phyloP scores from a whole-genome alignment of 306 rosid genomes.

The Gleditsia sinensis region DNA sequence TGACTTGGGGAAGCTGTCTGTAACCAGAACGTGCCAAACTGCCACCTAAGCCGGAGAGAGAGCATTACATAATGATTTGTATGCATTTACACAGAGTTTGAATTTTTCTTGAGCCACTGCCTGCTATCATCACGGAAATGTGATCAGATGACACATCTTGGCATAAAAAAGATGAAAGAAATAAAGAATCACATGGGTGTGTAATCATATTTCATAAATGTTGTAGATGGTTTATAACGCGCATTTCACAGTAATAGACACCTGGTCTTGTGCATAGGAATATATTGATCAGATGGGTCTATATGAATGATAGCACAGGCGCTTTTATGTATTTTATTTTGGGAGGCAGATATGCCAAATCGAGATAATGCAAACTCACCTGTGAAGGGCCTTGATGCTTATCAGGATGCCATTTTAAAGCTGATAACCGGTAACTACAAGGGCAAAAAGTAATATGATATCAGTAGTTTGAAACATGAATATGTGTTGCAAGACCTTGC shows the following conservation, averaged over 20 bases:
- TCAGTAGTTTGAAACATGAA: not conserved
- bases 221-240: not conserved
- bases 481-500: not conserved
- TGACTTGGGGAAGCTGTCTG: not conserved
- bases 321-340: too few species aligned
- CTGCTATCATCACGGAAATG: slow-evolving; percentile 35
- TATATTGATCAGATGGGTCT: not conserved
- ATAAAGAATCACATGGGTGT: not conserved
- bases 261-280: not conserved
- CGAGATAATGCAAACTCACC: slow-evolving; percentile 52
- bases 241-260: slow-evolving; percentile 1
- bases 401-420: slow-evolving; percentile 98
- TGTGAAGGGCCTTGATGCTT: slow-evolving; percentile 86
- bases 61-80: slow-evolving; percentile 54
- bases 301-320: not conserved
- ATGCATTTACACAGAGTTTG: slow-evolving; percentile 54
- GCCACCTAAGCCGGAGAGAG: slow-evolving; percentile 43
- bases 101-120: slow-evolving; percentile 62
- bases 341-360: slow-evolving; percentile 1
- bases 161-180: not conserved
- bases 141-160: not conserved
- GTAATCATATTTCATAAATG: not conserved
- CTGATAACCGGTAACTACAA: slow-evolving; percentile 75
- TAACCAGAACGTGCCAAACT: slow-evolving; percentile 18
- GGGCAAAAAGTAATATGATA: not conserved